Base-by-base conservation (phyloP, 179 eudicot species). In the Vitellaria paradoxa region DNA sequence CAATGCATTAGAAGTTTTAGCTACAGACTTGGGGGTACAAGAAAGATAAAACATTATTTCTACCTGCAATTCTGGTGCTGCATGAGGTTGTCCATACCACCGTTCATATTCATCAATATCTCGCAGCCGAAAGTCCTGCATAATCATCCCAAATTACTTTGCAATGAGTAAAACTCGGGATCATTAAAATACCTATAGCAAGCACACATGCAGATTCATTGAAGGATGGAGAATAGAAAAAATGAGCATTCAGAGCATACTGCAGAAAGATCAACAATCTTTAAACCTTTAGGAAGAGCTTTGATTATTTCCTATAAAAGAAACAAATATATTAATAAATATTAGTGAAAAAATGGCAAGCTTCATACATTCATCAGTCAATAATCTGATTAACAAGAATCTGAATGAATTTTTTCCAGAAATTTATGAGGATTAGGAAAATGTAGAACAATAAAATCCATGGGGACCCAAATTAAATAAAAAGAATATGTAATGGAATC, bases 201-300 rank as follows among this genome's bases (percentile, higher is more conserved):
- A 30, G 24, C 46, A 67, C 20, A 4, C 5, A 69, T 18, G 49
- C 7, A 68, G 45, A 52, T 9, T 42, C 63, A 55, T 24, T 0
- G 9, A 5, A 70, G 66, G 62, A 79, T 6, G 52, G 70, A 24
- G 5, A 53, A 65, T 7, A 15, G 23, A 30, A 53, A 71, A 53
- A 63, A 21, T 47, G 66, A 4, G 68, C 72, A 17, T 30, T 11
- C 61, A 50, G 76, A 37, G 74, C 89, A 73, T 94, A 94, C 98
- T 60, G 98, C 98, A 77, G 98, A 94, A 70, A 94, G 92, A 85
- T 94, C 98, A n/a, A 94, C 98, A 42, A 94, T 89, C 92, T 91
- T 94, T 72, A 94, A 82, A 14, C 80, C 81, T 68, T 80, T 78
- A 50, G 97, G 97, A 77, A 94, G 97, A 70, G 89, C 90, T 66